Percentiles rank a stretch among this genome's conserved stretches.
phyloP scores from a whole-genome alignment of 2,329 filamentous ascomycete genomes.

The Monilinia fructigena region DNA sequence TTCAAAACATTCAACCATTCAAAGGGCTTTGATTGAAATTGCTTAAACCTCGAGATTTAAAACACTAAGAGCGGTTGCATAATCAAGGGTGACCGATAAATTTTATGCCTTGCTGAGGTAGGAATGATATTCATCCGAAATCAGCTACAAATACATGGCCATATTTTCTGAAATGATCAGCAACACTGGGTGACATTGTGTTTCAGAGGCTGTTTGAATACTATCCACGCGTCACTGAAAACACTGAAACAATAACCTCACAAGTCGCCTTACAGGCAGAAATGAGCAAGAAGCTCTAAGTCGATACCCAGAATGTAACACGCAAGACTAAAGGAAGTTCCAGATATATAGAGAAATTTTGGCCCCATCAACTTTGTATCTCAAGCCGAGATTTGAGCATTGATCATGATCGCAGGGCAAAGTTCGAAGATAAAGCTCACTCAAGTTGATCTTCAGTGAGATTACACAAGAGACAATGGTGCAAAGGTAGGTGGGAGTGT shows the following conservation, averaged over 20 bases:
- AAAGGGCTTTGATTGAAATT: background rate
- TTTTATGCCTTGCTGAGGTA: background rate
- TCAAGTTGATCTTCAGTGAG: background rate
- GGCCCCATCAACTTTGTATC: background rate
- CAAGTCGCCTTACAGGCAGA: background rate
- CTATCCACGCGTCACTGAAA: background rate
- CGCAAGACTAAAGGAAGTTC: background rate
- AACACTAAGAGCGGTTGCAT: too few relatives aligned
- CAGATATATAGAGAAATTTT: background rate
- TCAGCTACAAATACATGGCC: background rate
- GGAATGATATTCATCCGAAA: background rate
- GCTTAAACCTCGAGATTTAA: background rate
- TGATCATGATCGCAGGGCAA: background rate
- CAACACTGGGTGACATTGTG: slow-evolving; percentile 3
- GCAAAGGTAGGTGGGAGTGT: background rate
- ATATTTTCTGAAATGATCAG: background rate
- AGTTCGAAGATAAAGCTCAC: background rate
- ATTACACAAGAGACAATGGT: background rate
- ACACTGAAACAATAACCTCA: background rate
- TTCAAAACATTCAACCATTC: background rate
- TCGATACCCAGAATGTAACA: background rate
- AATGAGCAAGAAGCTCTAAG: background rate
- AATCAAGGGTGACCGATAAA: background rate
- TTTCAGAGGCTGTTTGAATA: background rate
- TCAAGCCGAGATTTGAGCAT: background rate